Evolutionary conservation across 1,139 yeast species (phyloP), one percentile per base, ranked within the genome.

Genomic region (Geotrichum citri-aurantii): DNA sequence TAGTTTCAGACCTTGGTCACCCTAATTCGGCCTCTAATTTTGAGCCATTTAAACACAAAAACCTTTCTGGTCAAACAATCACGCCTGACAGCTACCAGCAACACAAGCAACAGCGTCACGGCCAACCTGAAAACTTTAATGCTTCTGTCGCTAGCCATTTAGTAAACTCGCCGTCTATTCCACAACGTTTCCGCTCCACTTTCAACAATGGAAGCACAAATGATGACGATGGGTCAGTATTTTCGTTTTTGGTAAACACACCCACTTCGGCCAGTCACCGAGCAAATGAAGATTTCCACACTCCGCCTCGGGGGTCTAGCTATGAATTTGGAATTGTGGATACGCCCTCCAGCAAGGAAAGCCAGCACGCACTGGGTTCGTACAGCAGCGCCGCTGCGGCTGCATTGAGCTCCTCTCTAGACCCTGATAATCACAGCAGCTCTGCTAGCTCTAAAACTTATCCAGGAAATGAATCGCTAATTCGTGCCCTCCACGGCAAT

Each of bases 171-270:
- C 55, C 29, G 4, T 26, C 29, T 26, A 26, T 26, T 7, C 55
- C 50, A 19, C 46, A 24, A 3, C 26, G 50, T 14, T 33, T 52
- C 17, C 50, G 29, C 2, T 21, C 26, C 46, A 12, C 50, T n/a
- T 27, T 29, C 21, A 42, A 11, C 7, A 7, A 31, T 31, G 46
- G 31, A 17, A 37, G 31, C n/a, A 7, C 49, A 2, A 37, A 27
- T 26, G 58, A 56, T 23, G 58, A 56, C 46, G 58, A 56, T 10
- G 58, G 58, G 24, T 56, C 58, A 12, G 58, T 56, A 14, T 56
- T 56, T 29, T 51, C 55, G 6, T 56, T 56, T 27, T 23, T 56
- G 6, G 55, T 51, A 12, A 31, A 56, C 14, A 56, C 58, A 10
- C 58, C 58, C 7, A 40, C 58, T 10, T 50, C 58, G 3, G 31